Evolutionary conservation across 768 basidiomycete genomes (phyloP).

Genomic region (Polyporus arcularius): DNA sequence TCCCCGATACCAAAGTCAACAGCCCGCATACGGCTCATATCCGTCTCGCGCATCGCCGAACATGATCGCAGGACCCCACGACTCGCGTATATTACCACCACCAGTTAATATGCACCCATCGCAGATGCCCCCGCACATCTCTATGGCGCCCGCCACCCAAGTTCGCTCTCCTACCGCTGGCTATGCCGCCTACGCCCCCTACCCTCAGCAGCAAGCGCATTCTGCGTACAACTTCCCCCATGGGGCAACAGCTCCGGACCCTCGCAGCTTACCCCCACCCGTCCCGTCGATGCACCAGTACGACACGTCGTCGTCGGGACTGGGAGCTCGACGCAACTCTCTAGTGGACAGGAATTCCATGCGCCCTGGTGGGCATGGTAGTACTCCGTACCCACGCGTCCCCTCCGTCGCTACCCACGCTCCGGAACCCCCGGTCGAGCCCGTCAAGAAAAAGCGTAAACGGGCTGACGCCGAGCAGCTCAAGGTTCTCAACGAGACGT

Average conservation of each 20-base stretch:
- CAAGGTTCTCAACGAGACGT: constrained; percentile 79
- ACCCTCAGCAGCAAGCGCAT: constrained; percentile 38
- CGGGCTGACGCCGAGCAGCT: constrained; percentile 80
- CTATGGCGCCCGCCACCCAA: constrained; percentile 25
- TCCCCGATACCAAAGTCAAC: constrained; percentile 47
- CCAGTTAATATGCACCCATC: constrained; percentile 40
- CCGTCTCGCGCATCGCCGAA: constrained; percentile 51
- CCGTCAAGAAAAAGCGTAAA: constrained; percentile 87
- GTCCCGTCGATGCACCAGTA: constrained; percentile 17
- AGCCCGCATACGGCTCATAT: constrained; percentile 46
- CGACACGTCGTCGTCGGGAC: constrained; percentile 13
- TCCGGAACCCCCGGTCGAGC: constrained; percentile 33
- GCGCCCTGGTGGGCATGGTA: constrained; percentile 34
- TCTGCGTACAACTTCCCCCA: constrained; percentile 32
- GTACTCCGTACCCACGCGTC: constrained; percentile 56
- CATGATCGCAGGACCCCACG: constrained; percentile 47
- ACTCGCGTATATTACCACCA: constrained; percentile 63
- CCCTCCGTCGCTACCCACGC: constrained; percentile 25
- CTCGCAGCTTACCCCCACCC: constrained; percentile 31
- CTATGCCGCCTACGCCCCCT: constrained; percentile 58
- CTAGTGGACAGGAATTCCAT: constrained; percentile 32
- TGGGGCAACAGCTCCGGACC: constrained; percentile 33
- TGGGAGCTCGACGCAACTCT: constrained; percentile 35
- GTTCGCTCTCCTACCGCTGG: constrained; percentile 68
- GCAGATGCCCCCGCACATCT: constrained; percentile 21